Evolutionary conservation across 441 rosid genomes (phyloP), one percentile per base, ranked within the genome.

Genomic region (Pelargonium exstipulatum): DNA sequence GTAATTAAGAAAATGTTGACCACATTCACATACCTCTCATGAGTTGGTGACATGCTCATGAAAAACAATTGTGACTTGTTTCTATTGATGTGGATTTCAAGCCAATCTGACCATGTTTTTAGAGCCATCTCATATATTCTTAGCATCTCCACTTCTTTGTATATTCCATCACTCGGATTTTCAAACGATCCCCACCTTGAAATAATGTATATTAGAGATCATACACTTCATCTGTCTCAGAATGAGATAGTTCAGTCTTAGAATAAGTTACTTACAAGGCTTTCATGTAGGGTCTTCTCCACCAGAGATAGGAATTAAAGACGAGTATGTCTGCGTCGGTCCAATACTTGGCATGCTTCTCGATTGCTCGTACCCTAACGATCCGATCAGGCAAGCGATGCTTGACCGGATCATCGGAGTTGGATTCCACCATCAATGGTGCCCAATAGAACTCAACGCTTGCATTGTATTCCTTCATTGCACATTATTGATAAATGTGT

Each of bases 361-460:
- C 64, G 45, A 94, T 94, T 3, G 98, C 91, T 78, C 88, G 92
- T 0, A 97, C 90, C 96, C 87, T 91, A 68, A 94, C 91, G 70
- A 91, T 94, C 24, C 98, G 88, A 67, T 94, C 85, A 62, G 20
- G 10, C 63, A 91, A 86, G 84, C 96, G 89, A 80, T 91, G 97
- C 90, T 16, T 80, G 1, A 62, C 78, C 16, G 97, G 97, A 76
- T 91, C 92, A 66, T 93, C 98, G 0, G 98, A 91, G 74, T 93
- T 93, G 9, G 98, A 93, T 70, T 83, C 88, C 0, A 93, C 98
- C 76, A 91, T 68, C 78, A 93, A 93, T 18, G 98, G 98, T 0
- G 98, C 98, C 98, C 98, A 93, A 46, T 93, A 90, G 70, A 93
- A 93, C 74, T 93, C 98, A 62, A 93, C 88, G 5, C 96, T 89